A percentile compares a stretch with the other conserved stretches of the same genome.
Conservation (phyloP, 345 rosid species). For the Melaleuca quinquenervia region DNA sequence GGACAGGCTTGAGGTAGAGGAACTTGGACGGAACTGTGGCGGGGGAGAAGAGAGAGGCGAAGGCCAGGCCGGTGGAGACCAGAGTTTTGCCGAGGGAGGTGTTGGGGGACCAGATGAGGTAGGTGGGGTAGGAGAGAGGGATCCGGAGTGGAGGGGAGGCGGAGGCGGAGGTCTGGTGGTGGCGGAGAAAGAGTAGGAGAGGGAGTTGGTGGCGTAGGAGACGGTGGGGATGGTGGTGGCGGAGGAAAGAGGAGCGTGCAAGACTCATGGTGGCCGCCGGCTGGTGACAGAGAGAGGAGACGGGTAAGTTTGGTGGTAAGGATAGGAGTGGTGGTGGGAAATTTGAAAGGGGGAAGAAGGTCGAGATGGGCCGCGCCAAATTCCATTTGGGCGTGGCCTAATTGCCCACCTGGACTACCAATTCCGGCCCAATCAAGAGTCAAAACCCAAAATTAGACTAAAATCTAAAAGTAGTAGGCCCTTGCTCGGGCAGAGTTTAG, state of each 20-base stretch:
- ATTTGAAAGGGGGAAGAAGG: background rate
- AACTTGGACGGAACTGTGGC: slow-evolving; percentile 21
- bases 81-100: slow-evolving; percentile 94
- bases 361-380: background rate
- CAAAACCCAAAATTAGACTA: background rate
- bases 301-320: background rate
- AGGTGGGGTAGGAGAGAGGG: slow-evolving; percentile 69
- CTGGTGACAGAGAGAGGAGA: background rate
- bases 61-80: slow-evolving; percentile 83
- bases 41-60: slow-evolving; percentile 55
- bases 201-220: background rate
- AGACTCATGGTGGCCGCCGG: background rate
- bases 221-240: slow-evolving; percentile 4
- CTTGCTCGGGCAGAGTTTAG: background rate
- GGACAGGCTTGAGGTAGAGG: slow-evolving; percentile 74
- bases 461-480: background rate
- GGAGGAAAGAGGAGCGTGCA: background rate
- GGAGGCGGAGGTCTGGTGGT: background rate
- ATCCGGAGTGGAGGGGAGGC: slow-evolving; percentile 5
- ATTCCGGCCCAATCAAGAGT: background rate
- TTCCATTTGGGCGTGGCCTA: background rate
- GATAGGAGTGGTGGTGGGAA: background rate
- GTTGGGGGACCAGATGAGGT: slow-evolving; percentile 73
- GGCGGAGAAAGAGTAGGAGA: slow-evolving; percentile 16
- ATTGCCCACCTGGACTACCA: background rate